phyloP scores from a whole-genome alignment of 176 grass and related monocot species.

The Calamus simplicifolius region DNA sequence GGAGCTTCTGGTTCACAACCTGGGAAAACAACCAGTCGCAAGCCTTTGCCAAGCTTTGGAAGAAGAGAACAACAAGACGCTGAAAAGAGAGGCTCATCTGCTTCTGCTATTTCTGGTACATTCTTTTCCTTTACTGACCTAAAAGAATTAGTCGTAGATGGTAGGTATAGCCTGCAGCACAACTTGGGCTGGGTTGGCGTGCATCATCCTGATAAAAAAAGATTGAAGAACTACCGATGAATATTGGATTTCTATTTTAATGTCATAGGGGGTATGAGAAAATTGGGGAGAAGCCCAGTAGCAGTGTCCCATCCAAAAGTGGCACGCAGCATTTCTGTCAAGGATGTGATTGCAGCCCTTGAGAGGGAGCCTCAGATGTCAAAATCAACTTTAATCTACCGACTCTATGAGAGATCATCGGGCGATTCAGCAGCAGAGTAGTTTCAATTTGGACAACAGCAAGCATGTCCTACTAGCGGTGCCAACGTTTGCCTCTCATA shows the following conservation, averaged over 20 bases:
- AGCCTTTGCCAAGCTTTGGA: slow-evolving; percentile 32
- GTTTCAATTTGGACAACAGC: slow-evolving; percentile 7
- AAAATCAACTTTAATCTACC: slow-evolving; percentile 72
- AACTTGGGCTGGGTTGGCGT: too few relatives aligned
- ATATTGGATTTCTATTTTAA: slow-evolving; percentile 10
- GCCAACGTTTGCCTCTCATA: too few relatives aligned
- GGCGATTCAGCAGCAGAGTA: slow-evolving; percentile 32
- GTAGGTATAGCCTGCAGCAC: too few relatives aligned
- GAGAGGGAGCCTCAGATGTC: slow-evolving; percentile 86
- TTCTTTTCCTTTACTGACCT: not conserved
- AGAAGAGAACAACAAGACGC: slow-evolving; percentile 62
- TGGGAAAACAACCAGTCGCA: slow-evolving; percentile 31
- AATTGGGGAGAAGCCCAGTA: slow-evolving; percentile 8
- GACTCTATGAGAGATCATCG: slow-evolving; percentile 30
- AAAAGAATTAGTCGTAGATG: too few relatives aligned
- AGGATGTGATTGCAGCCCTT: slow-evolving; percentile 74
- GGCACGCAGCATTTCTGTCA: slow-evolving; percentile 48
- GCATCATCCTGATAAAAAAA: too few relatives aligned
- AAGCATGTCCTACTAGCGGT: not conserved
- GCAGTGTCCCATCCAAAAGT: slow-evolving; percentile 30
- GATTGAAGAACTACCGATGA: too few relatives aligned
- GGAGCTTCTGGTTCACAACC: slow-evolving; percentile 31
- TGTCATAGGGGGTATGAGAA: slow-evolving; percentile 49
- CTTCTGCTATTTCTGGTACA: slow-evolving; percentile 48
- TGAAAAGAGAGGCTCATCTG: slow-evolving; percentile 55